Percentiles rank a stretch among this genome's conserved stretches.
These are phyloP conservation scores for Acacia concinna DNA, from an alignment of 331 rosid genomes.

Conservation along the genomic window DNA sequence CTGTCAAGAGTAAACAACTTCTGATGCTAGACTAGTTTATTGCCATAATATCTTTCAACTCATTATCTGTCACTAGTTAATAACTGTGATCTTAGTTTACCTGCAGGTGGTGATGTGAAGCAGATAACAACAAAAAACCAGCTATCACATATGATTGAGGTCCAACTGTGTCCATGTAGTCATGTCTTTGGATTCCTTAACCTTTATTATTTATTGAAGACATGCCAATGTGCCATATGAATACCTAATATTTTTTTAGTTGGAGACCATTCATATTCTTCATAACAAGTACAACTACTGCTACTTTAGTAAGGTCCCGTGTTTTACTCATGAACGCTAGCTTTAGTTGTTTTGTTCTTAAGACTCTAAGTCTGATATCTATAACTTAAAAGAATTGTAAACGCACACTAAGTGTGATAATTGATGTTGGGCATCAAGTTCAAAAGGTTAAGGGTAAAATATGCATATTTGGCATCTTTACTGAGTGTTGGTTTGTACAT, in stretches of 20 bases:
- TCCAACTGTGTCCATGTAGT: slow-evolving; percentile 61
- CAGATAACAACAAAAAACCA: slow-evolving; percentile 68
- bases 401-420: background rate
- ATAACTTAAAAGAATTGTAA: background rate
- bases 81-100: slow-evolving; percentile 64
- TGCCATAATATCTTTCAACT: background rate
- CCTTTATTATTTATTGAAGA: slow-evolving; percentile 31
- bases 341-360: slow-evolving; percentile 2
- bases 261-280: slow-evolving; percentile 20
- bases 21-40: slow-evolving; percentile 21
- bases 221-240: slow-evolving; percentile 21
- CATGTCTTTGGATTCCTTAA: slow-evolving; percentile 33
- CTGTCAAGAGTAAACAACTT: slow-evolving; percentile 10
- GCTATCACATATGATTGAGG: slow-evolving; percentile 80
- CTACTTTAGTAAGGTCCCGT: slow-evolving; percentile 8
- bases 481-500: background rate
- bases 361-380: slow-evolving; percentile 24
- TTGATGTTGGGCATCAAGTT: slow-evolving; percentile 5
- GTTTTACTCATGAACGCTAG: slow-evolving; percentile 14
- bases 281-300: background rate
- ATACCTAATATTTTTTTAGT: slow-evolving; percentile 18
- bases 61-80: slow-evolving; percentile 30
- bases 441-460: background rate
- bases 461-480: background rate
- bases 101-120: slow-evolving; percentile 98